These are phyloP conservation scores for Trypanosoma mega DNA, from an alignment of 208 protist species.

Conservation along the genomic window DNA sequence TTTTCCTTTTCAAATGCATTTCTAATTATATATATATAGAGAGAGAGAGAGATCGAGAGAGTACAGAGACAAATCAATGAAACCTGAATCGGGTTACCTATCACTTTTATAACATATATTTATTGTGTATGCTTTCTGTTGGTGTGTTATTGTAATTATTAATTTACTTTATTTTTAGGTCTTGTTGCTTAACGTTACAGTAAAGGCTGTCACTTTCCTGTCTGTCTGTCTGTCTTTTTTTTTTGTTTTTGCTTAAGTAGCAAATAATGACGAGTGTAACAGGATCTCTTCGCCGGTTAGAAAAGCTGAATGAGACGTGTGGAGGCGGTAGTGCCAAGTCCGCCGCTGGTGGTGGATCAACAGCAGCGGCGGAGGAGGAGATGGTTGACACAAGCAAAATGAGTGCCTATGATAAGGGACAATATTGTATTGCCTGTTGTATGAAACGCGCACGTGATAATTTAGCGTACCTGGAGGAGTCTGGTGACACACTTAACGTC, in stretches of 20 bases:
- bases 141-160: too few species aligned
- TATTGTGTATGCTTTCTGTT: too few species aligned
- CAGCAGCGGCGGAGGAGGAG: background rate
- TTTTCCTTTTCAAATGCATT: background rate
- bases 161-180: too few species aligned
- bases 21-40: background rate
- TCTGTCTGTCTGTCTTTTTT: too few species aligned
- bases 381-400: constrained; percentile 13
- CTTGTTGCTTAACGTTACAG: too few species aligned
- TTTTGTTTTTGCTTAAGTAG: too few species aligned
- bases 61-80: too few species aligned
- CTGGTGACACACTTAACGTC: constrained; percentile 4
- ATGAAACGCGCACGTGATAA: constrained; percentile 25
- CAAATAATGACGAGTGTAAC: constrained; percentile 17
- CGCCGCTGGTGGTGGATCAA: background rate
- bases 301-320: constrained; percentile 20
- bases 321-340: background rate
- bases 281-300: constrained; percentile 13
- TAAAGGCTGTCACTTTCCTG: too few species aligned
- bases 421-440: constrained; percentile 26
- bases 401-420: constrained; percentile 27
- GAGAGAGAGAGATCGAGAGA: too few species aligned
- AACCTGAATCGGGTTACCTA: too few species aligned
- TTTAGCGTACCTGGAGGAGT: constrained; percentile 14
- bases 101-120: too few species aligned